These are phyloP conservation scores for Cadophora sp. DNA, from an alignment of 2,329 filamentous ascomycete species.

Conservation along the genomic window DNA sequence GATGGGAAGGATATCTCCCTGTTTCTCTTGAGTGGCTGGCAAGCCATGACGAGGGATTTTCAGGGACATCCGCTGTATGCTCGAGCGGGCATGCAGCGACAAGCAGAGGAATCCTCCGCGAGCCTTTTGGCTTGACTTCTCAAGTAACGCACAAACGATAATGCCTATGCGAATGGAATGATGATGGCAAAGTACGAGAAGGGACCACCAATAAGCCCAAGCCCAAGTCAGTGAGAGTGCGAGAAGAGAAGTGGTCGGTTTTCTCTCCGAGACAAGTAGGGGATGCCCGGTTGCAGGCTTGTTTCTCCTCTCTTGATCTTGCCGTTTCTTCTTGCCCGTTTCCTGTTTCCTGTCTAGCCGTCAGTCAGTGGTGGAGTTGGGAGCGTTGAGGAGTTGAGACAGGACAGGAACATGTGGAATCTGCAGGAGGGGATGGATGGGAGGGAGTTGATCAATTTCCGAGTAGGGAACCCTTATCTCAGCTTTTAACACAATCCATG, in stretches of 20 bases:
- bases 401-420: constrained; percentile 10
- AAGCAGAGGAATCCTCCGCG: not conserved
- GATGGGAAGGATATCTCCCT: not conserved
- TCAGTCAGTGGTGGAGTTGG: not conserved
- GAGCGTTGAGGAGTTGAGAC: constrained; percentile 7
- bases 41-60: constrained; percentile 6
- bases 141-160: constrained; percentile 16
- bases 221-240: not conserved
- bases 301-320: constrained; percentile 5
- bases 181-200: too few relatives aligned
- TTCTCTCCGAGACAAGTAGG: not conserved
- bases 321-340: too few relatives aligned
- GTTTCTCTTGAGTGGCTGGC: not conserved
- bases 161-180: not conserved
- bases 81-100: constrained; percentile 1
- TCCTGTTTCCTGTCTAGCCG: constrained; percentile 7
- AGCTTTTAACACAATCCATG: not conserved
- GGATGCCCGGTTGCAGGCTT: not conserved
- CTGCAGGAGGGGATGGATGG: too few relatives aligned
- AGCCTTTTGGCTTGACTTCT: not conserved
- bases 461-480: constrained; percentile 15
- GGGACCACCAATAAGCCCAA: too few relatives aligned
- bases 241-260: not conserved
- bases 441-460: constrained; percentile 6
- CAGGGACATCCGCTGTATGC: constrained; percentile 14